Evolutionary conservation across 2,329 filamentous ascomycete genomes (phyloP), one percentile per base, ranked within the genome.

Genomic region (Dactylellina leptospora): DNA sequence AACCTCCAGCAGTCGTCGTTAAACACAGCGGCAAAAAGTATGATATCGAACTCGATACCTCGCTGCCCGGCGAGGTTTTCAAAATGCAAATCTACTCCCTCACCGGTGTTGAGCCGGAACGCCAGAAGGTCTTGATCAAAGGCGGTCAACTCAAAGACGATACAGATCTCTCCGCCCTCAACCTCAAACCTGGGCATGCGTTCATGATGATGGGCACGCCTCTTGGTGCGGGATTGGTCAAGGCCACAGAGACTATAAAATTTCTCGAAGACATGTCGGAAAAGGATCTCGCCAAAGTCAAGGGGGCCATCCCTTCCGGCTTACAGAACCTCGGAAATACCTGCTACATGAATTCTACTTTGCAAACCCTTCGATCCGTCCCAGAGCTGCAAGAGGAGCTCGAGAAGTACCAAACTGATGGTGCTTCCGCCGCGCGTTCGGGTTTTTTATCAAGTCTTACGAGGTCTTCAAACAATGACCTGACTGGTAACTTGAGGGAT

Each of bases 211-310:
- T 99, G 86, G 96, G 96, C 36, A 95, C 91, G 2, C 90, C 93
- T 2, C 88, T 90, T 18, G 87, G 86, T 11, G 85, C 84, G 42
- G 82, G 81, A 30, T 83, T 90, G 27, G 83, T 88, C 70, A 87
- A 89, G 56, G 82, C 83, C 58, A 95, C 95, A 28, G 89, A 96
- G 78, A 85, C 86, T 76, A 85, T 93, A 78, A 95, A 90, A 80
- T 99, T 99, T 77, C 82, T 96, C 74, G 95, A 99, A 81, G 95
- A 99, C 80, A 97, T 99, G 93, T 96, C 91, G 23, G 93, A 96
- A 79, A 93, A 92, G 27, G 93, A 97, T 80, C 87, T 88, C 56
- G 93, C 95, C 20, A 88, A 88, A 80, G 86, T 90, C 78, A 89
- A 89, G 70, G 92, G 91, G 68, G 93, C 93, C 50, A 93, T 86